These are phyloP conservation scores for Chloris gayana DNA, from an alignment of 176 grass and related monocot genomes.

Conservation along the genomic window DNA sequence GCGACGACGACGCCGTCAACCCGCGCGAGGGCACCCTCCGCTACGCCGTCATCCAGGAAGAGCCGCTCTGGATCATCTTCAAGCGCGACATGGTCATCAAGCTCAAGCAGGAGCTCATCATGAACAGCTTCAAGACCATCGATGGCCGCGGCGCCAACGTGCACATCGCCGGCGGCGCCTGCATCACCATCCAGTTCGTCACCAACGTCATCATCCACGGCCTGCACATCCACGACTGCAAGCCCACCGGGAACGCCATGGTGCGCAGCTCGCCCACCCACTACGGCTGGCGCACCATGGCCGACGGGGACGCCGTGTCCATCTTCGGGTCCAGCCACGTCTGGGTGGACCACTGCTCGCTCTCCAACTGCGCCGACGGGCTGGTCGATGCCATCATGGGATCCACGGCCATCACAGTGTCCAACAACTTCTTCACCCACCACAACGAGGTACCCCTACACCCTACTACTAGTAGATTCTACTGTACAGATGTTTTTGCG, in stretches of 20 bases:
- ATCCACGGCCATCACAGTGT: constrained; percentile 86
- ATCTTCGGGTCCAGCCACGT: constrained; percentile 84
- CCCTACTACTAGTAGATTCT: constrained; percentile 12
- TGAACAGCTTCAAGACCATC: constrained; percentile 97
- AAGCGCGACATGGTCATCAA: constrained; percentile 93
- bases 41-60: constrained; percentile 67
- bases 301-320: constrained; percentile 77
- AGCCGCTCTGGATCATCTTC: constrained; percentile 95
- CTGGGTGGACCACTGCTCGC: constrained; percentile 88
- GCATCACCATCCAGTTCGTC: constrained; percentile 81
- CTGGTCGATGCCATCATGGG: constrained; percentile 88
- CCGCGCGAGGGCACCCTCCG: constrained; percentile 74
- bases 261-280: constrained; percentile 81
- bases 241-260: constrained; percentile 87
- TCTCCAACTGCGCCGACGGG: constrained; percentile 84
- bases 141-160: constrained; percentile 78
- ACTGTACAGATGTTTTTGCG: not conserved
- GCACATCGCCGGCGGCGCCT: constrained; percentile 80
- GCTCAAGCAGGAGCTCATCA: constrained; percentile 76
- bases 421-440: constrained; percentile 86
- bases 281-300: constrained; percentile 86
- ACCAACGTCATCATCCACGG: constrained; percentile 88
- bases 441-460: constrained; percentile 75
- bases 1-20: constrained; percentile 66
- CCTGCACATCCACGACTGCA: constrained; percentile 85